Conservation (phyloP, 805 yeast species). For the Cephaloascus albidus region DNA sequence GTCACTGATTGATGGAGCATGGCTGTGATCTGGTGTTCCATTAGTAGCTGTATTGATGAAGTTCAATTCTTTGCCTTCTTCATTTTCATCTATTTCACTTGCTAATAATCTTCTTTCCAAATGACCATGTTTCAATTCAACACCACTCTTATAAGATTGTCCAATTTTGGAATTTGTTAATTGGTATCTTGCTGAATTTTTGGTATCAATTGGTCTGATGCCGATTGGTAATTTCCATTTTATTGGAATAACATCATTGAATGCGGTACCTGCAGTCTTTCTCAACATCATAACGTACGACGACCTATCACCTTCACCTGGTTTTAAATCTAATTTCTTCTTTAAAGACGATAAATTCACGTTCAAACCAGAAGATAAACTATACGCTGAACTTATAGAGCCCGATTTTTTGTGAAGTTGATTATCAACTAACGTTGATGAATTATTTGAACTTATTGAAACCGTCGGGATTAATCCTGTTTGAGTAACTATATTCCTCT, state of each 20-base stretch:
- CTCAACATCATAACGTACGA: constrained; percentile 37
- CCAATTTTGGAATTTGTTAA: constrained; percentile 5
- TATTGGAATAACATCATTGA: constrained; percentile 34
- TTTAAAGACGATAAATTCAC: not conserved
- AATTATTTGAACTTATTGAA: not conserved
- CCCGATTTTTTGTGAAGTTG: not conserved
- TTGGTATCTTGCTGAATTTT: constrained; percentile 16
- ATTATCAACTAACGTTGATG: not conserved
- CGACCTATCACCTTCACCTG: constrained; percentile 44
- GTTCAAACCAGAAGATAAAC: not conserved
- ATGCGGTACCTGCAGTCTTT: constrained; percentile 37
- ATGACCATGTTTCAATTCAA: constrained; percentile 54
- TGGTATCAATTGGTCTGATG: constrained; percentile 35
- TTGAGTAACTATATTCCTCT: not conserved
- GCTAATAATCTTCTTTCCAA: constrained; percentile 61
- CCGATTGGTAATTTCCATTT: constrained; percentile 47
- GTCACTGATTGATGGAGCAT: not conserved
- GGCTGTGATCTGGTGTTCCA: not conserved
- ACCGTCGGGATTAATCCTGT: not conserved
- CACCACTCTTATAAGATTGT: constrained; percentile 18
- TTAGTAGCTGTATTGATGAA: not conserved
- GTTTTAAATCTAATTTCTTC: not conserved
- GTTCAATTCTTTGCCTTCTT: constrained; percentile 10
- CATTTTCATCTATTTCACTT: constrained; percentile 65
- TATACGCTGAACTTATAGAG: not conserved